phyloP scores from a whole-genome alignment of 257 asterid species.

The Solanum okadae region DNA sequence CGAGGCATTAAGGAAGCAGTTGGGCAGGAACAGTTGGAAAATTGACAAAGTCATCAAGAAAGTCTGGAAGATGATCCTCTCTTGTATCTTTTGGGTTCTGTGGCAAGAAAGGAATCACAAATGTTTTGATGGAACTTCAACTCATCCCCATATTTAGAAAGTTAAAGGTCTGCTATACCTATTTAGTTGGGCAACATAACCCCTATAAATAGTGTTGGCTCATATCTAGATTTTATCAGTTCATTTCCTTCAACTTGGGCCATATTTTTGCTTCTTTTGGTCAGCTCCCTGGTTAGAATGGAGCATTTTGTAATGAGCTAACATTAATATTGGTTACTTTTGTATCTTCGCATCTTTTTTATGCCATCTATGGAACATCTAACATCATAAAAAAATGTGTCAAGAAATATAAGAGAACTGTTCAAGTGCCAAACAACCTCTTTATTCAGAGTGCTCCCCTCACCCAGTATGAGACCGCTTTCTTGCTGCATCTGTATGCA shows the following conservation, averaged over 20 bases:
- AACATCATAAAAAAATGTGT: neutral
- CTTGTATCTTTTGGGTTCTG: neutral
- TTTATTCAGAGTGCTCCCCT: neutral
- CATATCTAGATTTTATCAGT: neutral
- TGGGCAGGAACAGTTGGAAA: neutral
- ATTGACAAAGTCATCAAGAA: neutral
- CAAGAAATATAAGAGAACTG: neutral
- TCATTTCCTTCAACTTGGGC: neutral
- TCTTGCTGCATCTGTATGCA: neutral
- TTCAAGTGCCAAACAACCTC: neutral
- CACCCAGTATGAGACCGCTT: neutral
- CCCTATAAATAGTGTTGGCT: neutral
- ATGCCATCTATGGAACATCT: neutral
- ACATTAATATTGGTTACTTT: neutral
- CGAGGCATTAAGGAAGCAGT: neutral
- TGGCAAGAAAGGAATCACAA: neutral
- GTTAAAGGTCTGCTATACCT: neutral
- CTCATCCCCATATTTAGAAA: neutral
- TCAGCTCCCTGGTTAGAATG: neutral
- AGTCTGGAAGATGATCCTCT: neutral
- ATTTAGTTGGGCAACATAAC: neutral
- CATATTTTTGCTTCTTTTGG: neutral
- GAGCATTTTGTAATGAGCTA: neutral
- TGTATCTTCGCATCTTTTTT: neutral
- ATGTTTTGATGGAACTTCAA: neutral